A percentile compares a stretch with the other conserved stretches of the same genome.
Conservation (phyloP, 192 early-diverging fungal species). For the Umbelopsis sp. region DNA sequence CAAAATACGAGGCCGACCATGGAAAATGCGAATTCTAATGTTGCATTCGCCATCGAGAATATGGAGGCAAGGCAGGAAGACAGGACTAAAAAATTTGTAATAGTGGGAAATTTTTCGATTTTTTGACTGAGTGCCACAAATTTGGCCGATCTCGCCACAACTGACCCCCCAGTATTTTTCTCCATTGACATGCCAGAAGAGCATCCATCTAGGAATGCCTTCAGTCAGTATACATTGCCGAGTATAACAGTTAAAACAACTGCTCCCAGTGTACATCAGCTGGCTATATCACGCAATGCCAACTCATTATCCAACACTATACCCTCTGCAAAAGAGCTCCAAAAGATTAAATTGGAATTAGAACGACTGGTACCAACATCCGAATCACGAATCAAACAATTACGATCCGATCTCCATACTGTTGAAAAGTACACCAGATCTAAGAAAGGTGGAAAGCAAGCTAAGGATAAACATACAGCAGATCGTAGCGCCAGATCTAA, state of each 20-base stretch:
- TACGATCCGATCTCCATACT: slow-evolving; percentile 4
- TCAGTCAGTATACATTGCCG: background rate
- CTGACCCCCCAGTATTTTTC: background rate
- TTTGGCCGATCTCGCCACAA: slow-evolving; percentile 4
- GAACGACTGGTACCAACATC: background rate
- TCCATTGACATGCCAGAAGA: slow-evolving; percentile 19
- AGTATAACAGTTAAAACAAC: background rate
- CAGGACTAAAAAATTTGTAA: background rate
- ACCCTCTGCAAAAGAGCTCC: slow-evolving; percentile 2
- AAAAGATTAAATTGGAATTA: slow-evolving; percentile 7
- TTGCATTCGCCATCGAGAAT: slow-evolving; percentile 16
- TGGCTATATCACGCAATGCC: background rate
- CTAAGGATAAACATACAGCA: background rate
- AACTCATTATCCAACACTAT: background rate
- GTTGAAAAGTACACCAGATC: background rate
- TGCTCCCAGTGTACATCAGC: slow-evolving; percentile 10
- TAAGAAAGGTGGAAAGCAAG: background rate
- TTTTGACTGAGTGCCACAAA: background rate
- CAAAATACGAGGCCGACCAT: slow-evolving; percentile 50
- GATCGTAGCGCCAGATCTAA: background rate
- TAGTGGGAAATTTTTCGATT: background rate
- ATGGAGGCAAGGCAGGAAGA: background rate
- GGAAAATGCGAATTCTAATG: slow-evolving; percentile 43
- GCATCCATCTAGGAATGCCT: slow-evolving; percentile 12
- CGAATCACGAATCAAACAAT: slow-evolving; percentile 9